phyloP scores from a whole-genome alignment of 176 grass and related monocot species.

The Echinochloa phyllopogon region DNA sequence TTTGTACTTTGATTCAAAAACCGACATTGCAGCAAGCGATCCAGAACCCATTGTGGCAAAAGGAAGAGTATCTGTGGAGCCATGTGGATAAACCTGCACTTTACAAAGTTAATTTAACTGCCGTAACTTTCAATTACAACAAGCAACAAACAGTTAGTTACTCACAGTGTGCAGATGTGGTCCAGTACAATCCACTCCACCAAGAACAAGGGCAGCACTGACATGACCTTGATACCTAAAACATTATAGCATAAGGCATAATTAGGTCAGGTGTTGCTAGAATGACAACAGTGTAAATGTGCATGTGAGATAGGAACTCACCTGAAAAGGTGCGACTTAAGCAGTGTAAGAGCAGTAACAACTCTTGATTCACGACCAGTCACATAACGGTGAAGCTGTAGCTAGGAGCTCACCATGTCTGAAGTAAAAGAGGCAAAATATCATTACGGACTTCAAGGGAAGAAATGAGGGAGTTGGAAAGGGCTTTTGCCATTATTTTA shows the following conservation, averaged over 20 bases:
- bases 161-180: too few relatives aligned
- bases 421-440: conserved; percentile 5
- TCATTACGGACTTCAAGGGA: too few relatives aligned
- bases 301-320: conserved; percentile 21
- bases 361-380: conserved; percentile 94
- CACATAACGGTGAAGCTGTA: conserved; percentile 95
- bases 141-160: too few relatives aligned
- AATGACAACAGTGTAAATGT: background rate
- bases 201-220: conserved; percentile 89
- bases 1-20: too few relatives aligned
- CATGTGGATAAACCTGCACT: too few relatives aligned
- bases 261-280: background rate
- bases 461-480: too few relatives aligned
- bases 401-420: conserved; percentile 99
- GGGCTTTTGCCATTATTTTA: too few relatives aligned
- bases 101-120: too few relatives aligned
- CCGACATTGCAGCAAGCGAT: too few relatives aligned
- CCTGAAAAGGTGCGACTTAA: conserved; percentile 97
- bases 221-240: conserved; percentile 88
- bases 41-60: too few relatives aligned
- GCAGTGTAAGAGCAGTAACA: conserved; percentile 79
- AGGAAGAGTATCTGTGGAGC: too few relatives aligned
- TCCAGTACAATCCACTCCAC: conserved; percentile 84
- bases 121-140: too few relatives aligned
- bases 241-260: conserved; percentile 29